Evolutionary conservation across 208 protist genomes (phyloP).

Genomic region (Sergeia podlipaevii): DNA sequence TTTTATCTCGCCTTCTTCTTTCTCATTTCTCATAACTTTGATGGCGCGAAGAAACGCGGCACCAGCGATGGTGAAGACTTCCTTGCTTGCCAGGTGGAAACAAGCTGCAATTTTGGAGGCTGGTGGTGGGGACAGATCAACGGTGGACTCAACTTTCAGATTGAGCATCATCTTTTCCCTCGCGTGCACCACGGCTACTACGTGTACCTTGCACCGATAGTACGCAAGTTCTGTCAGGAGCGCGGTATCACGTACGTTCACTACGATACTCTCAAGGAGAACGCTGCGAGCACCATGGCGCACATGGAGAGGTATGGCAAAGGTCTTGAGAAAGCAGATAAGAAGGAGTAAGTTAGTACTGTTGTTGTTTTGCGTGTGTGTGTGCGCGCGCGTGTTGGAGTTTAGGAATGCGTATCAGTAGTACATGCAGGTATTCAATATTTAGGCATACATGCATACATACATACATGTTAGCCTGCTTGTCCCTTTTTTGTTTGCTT

Average conservation of each 20-base stretch:
- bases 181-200: slow-evolving; percentile 83
- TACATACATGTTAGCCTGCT: no score
- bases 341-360: slow-evolving; percentile 9
- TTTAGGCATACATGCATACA: no score
- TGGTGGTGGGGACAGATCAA: slow-evolving; percentile 76
- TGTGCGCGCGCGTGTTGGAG: no score
- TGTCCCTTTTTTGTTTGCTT: not conserved
- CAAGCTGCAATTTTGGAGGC: slow-evolving; percentile 71
- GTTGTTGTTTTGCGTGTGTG: no score
- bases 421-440: no score
- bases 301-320: slow-evolving; percentile 63
- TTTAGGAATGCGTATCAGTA: no score
- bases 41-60: slow-evolving; percentile 58
- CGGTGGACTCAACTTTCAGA: slow-evolving; percentile 88
- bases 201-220: slow-evolving; percentile 62
- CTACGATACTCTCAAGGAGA: slow-evolving; percentile 71
- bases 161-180: slow-evolving; percentile 89
- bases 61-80: slow-evolving; percentile 53
- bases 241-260: slow-evolving; percentile 57
- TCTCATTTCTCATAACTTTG: slow-evolving; percentile 80
- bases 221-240: slow-evolving; percentile 59
- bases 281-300: slow-evolving; percentile 49
- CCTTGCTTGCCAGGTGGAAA: slow-evolving; percentile 59
- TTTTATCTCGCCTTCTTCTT: slow-evolving; percentile 86
- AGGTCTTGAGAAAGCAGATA: slow-evolving; percentile 32